phyloP scores from a whole-genome alignment of 805 yeast genomes.

The Suhomyces tanzawaensis region DNA sequence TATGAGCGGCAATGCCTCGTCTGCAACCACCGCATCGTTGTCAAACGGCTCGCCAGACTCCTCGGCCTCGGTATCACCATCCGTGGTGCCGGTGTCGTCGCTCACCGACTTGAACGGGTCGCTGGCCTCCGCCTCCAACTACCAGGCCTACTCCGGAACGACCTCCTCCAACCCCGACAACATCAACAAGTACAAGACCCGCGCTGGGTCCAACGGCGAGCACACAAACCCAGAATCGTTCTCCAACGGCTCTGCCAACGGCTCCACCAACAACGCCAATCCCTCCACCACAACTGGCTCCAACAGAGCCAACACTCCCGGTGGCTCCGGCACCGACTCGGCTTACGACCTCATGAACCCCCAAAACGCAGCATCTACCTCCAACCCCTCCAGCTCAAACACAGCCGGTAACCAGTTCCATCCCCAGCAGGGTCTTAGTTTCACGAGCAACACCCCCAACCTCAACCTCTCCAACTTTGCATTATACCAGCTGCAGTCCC shows the following conservation, averaged over 20 bases:
- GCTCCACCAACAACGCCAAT: constrained; percentile 7
- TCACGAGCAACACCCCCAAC: constrained; percentile 16
- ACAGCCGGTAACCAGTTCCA: constrained; percentile 22
- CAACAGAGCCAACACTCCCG: background rate
- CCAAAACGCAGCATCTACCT: constrained; percentile 6
- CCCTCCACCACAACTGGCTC: constrained; percentile 9
- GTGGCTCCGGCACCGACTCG: constrained; percentile 3
- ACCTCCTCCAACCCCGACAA: background rate
- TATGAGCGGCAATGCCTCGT: constrained; percentile 19
- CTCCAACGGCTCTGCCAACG: constrained; percentile 3
- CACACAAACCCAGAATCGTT: constrained; percentile 3
- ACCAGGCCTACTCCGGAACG: constrained; percentile 4
- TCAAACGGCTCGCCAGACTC: constrained; percentile 1
- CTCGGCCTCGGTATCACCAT: constrained; percentile 5
- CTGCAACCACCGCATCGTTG: constrained; percentile 1
- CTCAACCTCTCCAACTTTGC: constrained; percentile 12
- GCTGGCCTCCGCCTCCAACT: background rate
- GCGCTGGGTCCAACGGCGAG: background rate
- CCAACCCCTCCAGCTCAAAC: constrained; percentile 6
- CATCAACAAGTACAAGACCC: background rate
- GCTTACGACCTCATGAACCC: constrained; percentile 23
- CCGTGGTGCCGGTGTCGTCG: constrained; percentile 6
- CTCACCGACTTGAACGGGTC: background rate
- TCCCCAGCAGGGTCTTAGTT: constrained; percentile 26
- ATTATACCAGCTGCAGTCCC: constrained; percentile 13